Evolutionary conservation across 345 rosid species (phyloP), one percentile per base, ranked within the genome.

Genomic region (Toxicodendron radicans): DNA sequence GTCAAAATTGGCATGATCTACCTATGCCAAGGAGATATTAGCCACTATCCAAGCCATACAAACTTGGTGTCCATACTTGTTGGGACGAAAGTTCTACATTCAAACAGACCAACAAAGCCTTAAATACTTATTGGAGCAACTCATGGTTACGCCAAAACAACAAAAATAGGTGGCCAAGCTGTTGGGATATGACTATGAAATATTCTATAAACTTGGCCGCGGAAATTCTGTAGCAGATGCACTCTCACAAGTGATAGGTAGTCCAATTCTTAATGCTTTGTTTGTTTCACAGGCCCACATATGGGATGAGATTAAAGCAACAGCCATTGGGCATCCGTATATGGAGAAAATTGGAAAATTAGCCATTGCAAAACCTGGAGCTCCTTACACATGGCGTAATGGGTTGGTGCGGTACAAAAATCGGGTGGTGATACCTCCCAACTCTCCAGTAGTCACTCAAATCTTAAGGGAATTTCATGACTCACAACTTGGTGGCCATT

Each of bases 401-500:
- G 78, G 78, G 1, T 0, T 66, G 35, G 27, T 59, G 0, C 43
- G 5, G 0, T 58, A 66, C 30, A 66, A 56, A 66, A 58, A 63
- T 43, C 14, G 65, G 0, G 58, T 66, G 3, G 49, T 74, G 8
- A 56, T 56, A 13, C 72, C 72, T 14, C 66, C 32, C 0, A 24
- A 66, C 2, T 51, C 72, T 3, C 27, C 8, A 7, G 2, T 73
- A 30, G 14, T 41, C 2, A 61, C 17, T 4, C 32, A 73, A 5
- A 32, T 73, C 1, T 14, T 73, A 8, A 23, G 38, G 2, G 63
- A 73, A 30, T 73, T 73, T 7, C 64, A 38, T 13, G 71, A 38
- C 13, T 63, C 76, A 0, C 62, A 32, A 11, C 0, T 52, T 18
- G 64, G 48, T 7, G 75, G 75, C 5, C 68, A 72, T 33, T 61